Percentiles rank a stretch among this genome's conserved stretches.
phyloP scores from a whole-genome alignment of 1,284 basidiomycete genomes.

The Coriolopsis trogii region DNA sequence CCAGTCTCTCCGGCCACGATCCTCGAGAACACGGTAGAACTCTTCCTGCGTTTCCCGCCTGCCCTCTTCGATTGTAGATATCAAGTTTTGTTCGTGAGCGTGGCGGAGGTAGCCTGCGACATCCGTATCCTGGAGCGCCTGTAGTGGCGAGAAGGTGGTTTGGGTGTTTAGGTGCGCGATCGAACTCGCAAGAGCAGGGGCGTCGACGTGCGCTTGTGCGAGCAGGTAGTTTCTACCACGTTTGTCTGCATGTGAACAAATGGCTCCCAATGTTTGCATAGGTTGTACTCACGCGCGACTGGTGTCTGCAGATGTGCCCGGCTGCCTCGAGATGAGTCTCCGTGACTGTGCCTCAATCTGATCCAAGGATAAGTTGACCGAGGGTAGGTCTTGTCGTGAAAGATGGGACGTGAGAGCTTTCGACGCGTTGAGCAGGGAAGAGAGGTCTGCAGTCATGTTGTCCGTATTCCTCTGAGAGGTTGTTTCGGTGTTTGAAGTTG shows the following conservation, averaged over 20 bases:
- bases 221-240: conserved; percentile 75
- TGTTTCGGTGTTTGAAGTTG: not conserved
- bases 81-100: conserved; percentile 92
- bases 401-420: conserved; percentile 77
- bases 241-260: not conserved
- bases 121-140: conserved; percentile 90
- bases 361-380: conserved; percentile 86
- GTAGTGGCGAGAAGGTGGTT: conserved; percentile 86
- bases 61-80: conserved; percentile 91
- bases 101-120: conserved; percentile 88
- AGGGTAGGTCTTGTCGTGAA: conserved; percentile 77
- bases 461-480: not conserved
- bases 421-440: conserved; percentile 70
- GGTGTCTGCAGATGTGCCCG: conserved; percentile 60
- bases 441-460: conserved; percentile 57
- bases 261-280: not conserved
- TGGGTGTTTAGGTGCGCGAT: conserved; percentile 84
- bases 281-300: conserved; percentile 69
- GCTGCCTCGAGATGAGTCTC: conserved; percentile 73
- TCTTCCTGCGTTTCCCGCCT: conserved; percentile 84
- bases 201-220: conserved; percentile 90
- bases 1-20: conserved; percentile 82
- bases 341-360: conserved; percentile 91
- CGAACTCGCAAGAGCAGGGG: conserved; percentile 74
- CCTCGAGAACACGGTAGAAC: conserved; percentile 82